phyloP scores from a whole-genome alignment of 768 basidiomycete species.

The Tylopilus rubrobrunneus region DNA sequence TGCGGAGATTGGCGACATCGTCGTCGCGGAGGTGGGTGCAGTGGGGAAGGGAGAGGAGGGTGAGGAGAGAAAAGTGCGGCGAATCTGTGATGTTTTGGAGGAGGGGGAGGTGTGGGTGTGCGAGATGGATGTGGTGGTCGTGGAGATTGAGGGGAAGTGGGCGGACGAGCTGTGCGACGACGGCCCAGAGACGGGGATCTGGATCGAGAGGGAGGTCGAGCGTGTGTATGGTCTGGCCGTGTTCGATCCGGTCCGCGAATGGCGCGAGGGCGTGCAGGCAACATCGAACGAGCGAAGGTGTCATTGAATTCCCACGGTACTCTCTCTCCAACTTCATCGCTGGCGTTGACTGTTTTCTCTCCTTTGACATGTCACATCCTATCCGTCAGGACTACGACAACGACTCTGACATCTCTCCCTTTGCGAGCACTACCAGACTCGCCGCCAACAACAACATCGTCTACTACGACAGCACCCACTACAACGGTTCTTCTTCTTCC shows the following conservation, averaged over 20 bases:
- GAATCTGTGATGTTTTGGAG: constrained; percentile 57
- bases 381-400: constrained; percentile 39
- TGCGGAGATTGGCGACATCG: constrained; percentile 45
- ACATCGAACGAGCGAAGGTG: constrained; percentile 50
- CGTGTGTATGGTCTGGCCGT: constrained; percentile 38
- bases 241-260: constrained; percentile 24
- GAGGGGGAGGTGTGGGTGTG: constrained; percentile 49
- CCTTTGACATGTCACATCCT: constrained; percentile 31
- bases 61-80: constrained; percentile 57
- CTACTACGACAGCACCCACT: constrained; percentile 27
- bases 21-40: constrained; percentile 58
- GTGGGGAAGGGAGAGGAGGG: constrained; percentile 55
- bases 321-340: constrained; percentile 14
- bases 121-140: constrained; percentile 45
- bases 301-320: constrained; percentile 16
- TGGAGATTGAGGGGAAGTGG: constrained; percentile 42
- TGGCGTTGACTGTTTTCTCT: constrained; percentile 18
- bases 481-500: constrained; percentile 15
- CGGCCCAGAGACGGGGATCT: constrained; percentile 61
- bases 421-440: constrained; percentile 55
- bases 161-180: constrained; percentile 55
- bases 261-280: constrained; percentile 47
- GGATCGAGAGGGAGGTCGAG: constrained; percentile 20
- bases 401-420: constrained; percentile 55
- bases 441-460: constrained; percentile 38